Base-by-base conservation (phyloP, 192 early-diverging fungal species). In the Coemansia sp. region DNA sequence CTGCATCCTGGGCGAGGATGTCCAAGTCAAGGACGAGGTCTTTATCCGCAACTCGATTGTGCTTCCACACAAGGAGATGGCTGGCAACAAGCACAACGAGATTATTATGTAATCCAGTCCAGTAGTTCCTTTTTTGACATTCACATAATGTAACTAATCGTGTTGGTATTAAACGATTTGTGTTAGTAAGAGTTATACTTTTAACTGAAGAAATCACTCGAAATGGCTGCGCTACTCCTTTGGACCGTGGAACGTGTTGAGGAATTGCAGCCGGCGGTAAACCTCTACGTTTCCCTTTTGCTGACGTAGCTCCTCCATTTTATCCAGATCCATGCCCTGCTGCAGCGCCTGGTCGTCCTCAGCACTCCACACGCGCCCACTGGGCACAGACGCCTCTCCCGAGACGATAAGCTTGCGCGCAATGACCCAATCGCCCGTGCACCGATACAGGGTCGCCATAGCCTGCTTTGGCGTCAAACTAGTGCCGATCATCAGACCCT, bases 41-140 rank as follows among this genome's bases (percentile, higher is more conserved):
- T 91, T 95, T 38, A 93, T 99, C 71, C 89, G 97, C 73, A 97
- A 98, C 87, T 98, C 96, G 69, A 95, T 98, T 66, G 96, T 99
- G 34, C 76, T 99, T 71, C 97, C 97, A 29, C 93, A 98, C 87
- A 99, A 99, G 90, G 97, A 97, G 66, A 86, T 99, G 65, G 93
- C 93, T 79, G 67, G 80, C 46, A 91, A 88, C 81, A 94, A 91
- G 86, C 94, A 96, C 79, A 93, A 96, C 75, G 95, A 97, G 79
- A 94, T 98, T 74, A 87, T 98, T 42, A 96, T 98, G 96, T 98
- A 89, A 87, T 27, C 60, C 16, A 51, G 44, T 9, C 27, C 11
- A 12, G 24, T 4, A 29, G 27, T 33, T 15, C 11, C 40, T 70
- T n/a, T 27, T 11, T 38, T 13, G n/a, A 27, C 44, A 15, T 12